Percentiles rank a stretch among this genome's conserved stretches.
These are phyloP conservation scores for Paralagenidium karlingii DNA, from an alignment of 352 stramenopile genomes.

Conservation along the genomic window DNA sequence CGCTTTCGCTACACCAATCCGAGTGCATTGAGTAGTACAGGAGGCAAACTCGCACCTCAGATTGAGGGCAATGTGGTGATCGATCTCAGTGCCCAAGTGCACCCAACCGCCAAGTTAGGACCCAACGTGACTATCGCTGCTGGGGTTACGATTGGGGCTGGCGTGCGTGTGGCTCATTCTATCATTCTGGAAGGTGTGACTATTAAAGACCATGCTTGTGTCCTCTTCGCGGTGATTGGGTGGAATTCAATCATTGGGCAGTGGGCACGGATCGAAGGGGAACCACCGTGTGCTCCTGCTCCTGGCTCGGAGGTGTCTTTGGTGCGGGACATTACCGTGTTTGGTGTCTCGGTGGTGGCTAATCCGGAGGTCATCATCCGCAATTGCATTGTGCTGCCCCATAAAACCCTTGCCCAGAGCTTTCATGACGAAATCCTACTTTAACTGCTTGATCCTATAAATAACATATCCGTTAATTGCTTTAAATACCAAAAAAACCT, in stretches of 20 bases:
- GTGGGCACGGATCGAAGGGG: slow-evolving; percentile 74
- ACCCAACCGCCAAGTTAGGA: slow-evolving; percentile 76
- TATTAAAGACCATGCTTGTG: slow-evolving; percentile 81
- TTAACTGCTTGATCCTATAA: slow-evolving; percentile 14
- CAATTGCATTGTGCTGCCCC: slow-evolving; percentile 81
- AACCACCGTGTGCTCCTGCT: slow-evolving; percentile 65
- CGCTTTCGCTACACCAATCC: slow-evolving; percentile 83
- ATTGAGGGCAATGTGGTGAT: slow-evolving; percentile 85
- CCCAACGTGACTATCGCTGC: slow-evolving; percentile 80
- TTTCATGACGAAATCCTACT: slow-evolving; percentile 85
- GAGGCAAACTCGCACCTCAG: slow-evolving; percentile 68
- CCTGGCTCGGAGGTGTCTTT: slow-evolving; percentile 55
- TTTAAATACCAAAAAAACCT: no score
- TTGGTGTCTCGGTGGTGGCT: slow-evolving; percentile 77
- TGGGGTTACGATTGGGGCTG: slow-evolving; percentile 68
- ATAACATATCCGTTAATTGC: no score
- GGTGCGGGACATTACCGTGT: slow-evolving; percentile 84
- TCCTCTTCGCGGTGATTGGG: slow-evolving; percentile 78
- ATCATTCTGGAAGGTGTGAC: slow-evolving; percentile 83
- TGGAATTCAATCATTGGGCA: slow-evolving; percentile 85
- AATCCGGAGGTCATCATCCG: slow-evolving; percentile 82
- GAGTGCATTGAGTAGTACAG: slow-evolving; percentile 60
- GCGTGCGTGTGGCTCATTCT: slow-evolving; percentile 72
- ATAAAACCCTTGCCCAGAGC: slow-evolving; percentile 81
- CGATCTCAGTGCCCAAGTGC: slow-evolving; percentile 59